Evolutionary conservation across 1,284 basidiomycete species (phyloP).

Genomic region (Vanrija sp.): DNA sequence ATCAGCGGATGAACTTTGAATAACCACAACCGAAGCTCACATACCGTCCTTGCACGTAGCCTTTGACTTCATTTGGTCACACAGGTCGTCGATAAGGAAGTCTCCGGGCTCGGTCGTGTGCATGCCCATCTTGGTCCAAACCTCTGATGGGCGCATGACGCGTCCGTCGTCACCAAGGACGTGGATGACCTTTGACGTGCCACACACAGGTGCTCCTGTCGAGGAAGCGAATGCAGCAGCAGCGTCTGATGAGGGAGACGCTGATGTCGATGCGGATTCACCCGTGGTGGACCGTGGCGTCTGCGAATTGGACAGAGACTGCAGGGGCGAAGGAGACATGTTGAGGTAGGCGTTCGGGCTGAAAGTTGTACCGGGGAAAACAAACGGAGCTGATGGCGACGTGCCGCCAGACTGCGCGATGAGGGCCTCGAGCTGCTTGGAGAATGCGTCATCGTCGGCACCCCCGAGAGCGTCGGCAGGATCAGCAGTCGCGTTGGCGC

Average conservation of each 20-base stretch:
- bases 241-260: slow-evolving; percentile 22
- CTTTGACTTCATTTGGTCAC: slow-evolving; percentile 45
- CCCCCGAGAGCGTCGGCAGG: slow-evolving; percentile 6
- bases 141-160: slow-evolving; percentile 38
- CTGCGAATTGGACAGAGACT: slow-evolving; percentile 24
- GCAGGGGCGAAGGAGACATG: slow-evolving; percentile 43
- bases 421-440: slow-evolving; percentile 32
- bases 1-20: slow-evolving; percentile 9
- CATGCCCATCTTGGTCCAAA: slow-evolving; percentile 41
- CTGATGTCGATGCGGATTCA: slow-evolving; percentile 13
- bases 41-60: slow-evolving; percentile 44
- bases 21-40: no score
- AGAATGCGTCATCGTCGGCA: slow-evolving; percentile 35
- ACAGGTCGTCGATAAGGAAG: slow-evolving; percentile 48
- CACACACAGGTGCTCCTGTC: background rate
- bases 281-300: slow-evolving; percentile 19
- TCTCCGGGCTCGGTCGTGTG: slow-evolving; percentile 27
- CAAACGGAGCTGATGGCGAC: slow-evolving; percentile 26
- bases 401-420: slow-evolving; percentile 20
- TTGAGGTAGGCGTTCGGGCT: slow-evolving; percentile 46
- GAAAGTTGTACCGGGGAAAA: slow-evolving; percentile 23
- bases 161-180: slow-evolving; percentile 38
- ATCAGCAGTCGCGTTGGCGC: slow-evolving; percentile 9
- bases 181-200: slow-evolving; percentile 25
- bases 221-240: slow-evolving; percentile 18